A percentile compares a stretch with the other conserved stretches of the same genome.
These are phyloP conservation scores for Candida caryicola DNA, from an alignment of 805 yeast genomes.

Conservation along the genomic window DNA sequence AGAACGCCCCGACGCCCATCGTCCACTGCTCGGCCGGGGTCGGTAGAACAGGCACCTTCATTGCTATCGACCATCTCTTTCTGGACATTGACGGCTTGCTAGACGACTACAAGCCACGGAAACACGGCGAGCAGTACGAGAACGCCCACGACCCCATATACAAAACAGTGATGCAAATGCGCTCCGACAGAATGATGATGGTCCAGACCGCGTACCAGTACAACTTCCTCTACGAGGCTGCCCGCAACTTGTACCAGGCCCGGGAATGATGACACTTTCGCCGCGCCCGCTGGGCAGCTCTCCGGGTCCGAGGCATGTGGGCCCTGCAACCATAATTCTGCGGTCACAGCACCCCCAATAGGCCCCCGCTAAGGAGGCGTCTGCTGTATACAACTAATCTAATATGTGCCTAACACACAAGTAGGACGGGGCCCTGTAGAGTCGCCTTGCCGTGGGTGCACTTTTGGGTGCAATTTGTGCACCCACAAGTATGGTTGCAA, in stretches of 20 bases:
- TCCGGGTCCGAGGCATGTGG: too few relatives aligned
- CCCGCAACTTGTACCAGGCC: constrained; percentile 7
- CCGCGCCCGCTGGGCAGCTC: too few relatives aligned
- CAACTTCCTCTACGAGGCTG: constrained; percentile 31
- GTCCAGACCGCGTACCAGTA: constrained; percentile 41
- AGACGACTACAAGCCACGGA: constrained; percentile 11
- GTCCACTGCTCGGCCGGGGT: constrained; percentile 95
- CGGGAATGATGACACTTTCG: too few relatives aligned
- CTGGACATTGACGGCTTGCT: constrained; percentile 24
- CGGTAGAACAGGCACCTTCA: constrained; percentile 69
- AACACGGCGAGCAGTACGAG: constrained; percentile 6
- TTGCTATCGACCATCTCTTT: constrained; percentile 35
- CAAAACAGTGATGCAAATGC: constrained; percentile 24
- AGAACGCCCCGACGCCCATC: constrained; percentile 17
- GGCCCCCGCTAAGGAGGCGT: too few relatives aligned
- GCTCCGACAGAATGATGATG: constrained; percentile 42
- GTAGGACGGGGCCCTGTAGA: too few relatives aligned
- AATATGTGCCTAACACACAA: too few relatives aligned
- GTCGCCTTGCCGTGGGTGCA: too few relatives aligned
- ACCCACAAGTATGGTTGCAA: too few relatives aligned
- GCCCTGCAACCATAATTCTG: too few relatives aligned
- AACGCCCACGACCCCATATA: constrained; percentile 24
- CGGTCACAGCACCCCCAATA: too few relatives aligned
- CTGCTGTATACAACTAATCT: too few relatives aligned
- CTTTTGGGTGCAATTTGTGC: too few relatives aligned